A percentile compares a stretch with the other conserved stretches of the same genome.
Evolutionary conservation across 2,329 filamentous ascomycete genomes (phyloP).

Genomic region (Colletotrichum noveboracense): DNA sequence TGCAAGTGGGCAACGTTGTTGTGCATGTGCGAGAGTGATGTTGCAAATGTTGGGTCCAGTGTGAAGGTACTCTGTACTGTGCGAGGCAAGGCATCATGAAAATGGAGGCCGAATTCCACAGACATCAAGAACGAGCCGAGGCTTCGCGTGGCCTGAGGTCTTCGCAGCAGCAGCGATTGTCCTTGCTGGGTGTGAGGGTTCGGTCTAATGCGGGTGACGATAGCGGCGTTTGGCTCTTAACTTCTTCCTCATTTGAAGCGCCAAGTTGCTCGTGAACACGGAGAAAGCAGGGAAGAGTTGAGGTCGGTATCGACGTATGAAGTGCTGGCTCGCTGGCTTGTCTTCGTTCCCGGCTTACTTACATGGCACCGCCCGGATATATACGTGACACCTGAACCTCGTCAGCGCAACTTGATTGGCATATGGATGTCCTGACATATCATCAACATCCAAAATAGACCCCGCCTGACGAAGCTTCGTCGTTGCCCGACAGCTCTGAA

Average conservation of each 20-base stretch:
- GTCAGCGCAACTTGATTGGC: conserved; percentile 8
- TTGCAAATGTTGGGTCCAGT: not conserved
- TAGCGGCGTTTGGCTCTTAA: not conserved
- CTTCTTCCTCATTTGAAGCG: not conserved
- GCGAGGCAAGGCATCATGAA: not conserved
- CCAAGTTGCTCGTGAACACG: not conserved
- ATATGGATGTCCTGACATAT: not conserved
- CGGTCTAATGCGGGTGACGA: not conserved
- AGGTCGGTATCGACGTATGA: not conserved
- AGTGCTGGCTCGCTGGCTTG: not conserved
- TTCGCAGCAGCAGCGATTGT: not conserved
- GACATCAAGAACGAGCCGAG: not conserved
- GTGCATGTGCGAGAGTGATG: not conserved
- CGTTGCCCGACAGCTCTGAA: not conserved
- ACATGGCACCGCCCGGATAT: conserved; percentile 13
- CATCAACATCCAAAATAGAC: not conserved
- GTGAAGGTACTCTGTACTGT: not conserved
- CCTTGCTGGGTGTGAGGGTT: not conserved
- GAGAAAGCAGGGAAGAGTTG: not conserved
- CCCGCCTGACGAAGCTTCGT: not conserved
- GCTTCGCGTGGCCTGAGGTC: not conserved
- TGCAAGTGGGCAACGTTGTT: not conserved
- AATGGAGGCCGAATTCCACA: not conserved
- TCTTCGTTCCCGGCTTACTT: conserved; percentile 8
- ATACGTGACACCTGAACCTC: conserved; percentile 15